Conservation (phyloP, 192 early-diverging fungal species). For the Coemansia sp. region DNA sequence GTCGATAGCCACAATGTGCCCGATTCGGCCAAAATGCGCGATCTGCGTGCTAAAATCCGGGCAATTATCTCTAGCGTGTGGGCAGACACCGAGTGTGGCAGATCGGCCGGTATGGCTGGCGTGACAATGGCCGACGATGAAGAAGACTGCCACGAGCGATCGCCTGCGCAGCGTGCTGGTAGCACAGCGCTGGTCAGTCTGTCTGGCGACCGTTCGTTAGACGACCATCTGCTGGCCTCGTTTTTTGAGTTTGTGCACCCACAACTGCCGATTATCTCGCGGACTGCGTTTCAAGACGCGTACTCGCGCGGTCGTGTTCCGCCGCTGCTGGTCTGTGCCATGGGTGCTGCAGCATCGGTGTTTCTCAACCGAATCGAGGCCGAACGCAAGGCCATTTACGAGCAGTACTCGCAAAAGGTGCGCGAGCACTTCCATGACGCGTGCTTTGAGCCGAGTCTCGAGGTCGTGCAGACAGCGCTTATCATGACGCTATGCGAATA, state of each 20-base stretch:
- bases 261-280: conserved; percentile 49
- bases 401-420: conserved; percentile 48
- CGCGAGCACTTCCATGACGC: conserved; percentile 54
- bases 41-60: conserved; percentile 36
- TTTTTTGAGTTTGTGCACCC: conserved; percentile 50
- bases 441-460: conserved; percentile 51
- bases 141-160: neutral
- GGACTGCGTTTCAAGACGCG: conserved; percentile 19
- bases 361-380: conserved; percentile 52
- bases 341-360: conserved; percentile 50
- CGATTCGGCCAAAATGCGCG: conserved; percentile 29
- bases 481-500: conserved; percentile 58
- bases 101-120: conserved; percentile 50
- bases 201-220: conserved; percentile 43
- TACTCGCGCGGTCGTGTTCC: conserved; percentile 23
- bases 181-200: conserved; percentile 21
- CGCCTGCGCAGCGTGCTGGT: conserved; percentile 5
- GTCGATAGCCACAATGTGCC: neutral
- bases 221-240: conserved; percentile 41
- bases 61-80: conserved; percentile 51
- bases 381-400: conserved; percentile 49
- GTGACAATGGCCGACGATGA: conserved; percentile 39
- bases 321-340: conserved; percentile 41
- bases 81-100: conserved; percentile 51
- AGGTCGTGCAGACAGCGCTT: conserved; percentile 54